A percentile compares a stretch with the other conserved stretches of the same genome.
These are phyloP conservation scores for Gracilariopsis chorda DNA, from an alignment of 23 red algal species.

Conservation along the genomic window DNA sequence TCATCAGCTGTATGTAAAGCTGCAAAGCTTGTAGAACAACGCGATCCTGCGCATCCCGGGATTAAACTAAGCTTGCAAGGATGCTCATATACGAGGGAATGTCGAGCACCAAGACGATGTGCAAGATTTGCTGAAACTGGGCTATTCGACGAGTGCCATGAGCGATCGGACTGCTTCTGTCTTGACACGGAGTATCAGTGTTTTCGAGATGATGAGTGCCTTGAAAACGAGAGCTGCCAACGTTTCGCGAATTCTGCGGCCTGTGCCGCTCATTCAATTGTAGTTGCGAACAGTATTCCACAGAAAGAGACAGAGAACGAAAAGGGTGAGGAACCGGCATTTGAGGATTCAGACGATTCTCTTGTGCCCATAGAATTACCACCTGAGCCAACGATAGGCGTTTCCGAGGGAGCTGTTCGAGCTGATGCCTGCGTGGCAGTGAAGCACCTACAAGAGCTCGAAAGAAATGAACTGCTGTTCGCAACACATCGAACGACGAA, in stretches of 20 bases:
- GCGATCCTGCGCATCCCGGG: neutral
- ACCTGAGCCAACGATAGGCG: neutral
- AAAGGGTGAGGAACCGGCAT: neutral
- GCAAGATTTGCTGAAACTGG: neutral
- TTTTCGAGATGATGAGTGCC: neutral
- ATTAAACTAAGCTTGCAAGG: neutral
- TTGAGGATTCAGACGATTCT: no score
- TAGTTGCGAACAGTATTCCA: neutral
- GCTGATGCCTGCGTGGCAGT: neutral
- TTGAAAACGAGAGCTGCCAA: neutral
- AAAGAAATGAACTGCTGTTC: neutral
- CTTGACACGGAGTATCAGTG: neutral
- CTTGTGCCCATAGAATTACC: neutral
- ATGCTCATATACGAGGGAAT: neutral
- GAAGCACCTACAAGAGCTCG: neutral
- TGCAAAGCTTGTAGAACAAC: neutral
- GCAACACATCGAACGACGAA: neutral
- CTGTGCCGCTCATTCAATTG: neutral
- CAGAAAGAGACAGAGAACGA: neutral
- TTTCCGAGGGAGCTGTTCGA: neutral
- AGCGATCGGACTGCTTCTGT: neutral
- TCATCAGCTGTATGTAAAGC: neutral
- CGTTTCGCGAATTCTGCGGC: neutral
- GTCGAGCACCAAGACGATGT: neutral
- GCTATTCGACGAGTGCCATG: neutral